Evolutionary conservation across 2,329 filamentous ascomycete species (phyloP).

Genomic region (Stachybotrys elegans): DNA sequence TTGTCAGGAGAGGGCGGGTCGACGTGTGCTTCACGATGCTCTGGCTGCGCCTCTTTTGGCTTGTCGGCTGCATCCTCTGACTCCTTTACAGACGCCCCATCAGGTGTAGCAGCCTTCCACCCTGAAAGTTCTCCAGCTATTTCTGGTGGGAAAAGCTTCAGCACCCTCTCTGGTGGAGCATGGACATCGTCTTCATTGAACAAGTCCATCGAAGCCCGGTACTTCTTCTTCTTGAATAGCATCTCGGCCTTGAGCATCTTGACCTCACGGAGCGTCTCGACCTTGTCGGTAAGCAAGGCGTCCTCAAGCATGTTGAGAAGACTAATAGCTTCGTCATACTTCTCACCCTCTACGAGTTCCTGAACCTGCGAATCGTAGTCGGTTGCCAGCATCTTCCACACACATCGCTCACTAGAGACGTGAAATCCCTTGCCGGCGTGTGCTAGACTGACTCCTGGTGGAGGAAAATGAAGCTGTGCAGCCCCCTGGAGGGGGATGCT

Average conservation of each 20-base stretch:
- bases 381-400: conserved; percentile 94
- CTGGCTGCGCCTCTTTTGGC: conserved; percentile 19
- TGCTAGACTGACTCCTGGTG: conserved; percentile 87
- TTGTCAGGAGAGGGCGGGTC: conserved; percentile 31
- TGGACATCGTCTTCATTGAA: conserved; percentile 81
- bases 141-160: conserved; percentile 74
- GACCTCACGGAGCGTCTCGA: conserved; percentile 72
- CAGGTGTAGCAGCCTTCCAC: conserved; percentile 28
- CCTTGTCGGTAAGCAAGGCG: conserved; percentile 79
- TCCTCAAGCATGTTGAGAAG: conserved; percentile 87
- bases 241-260: conserved; percentile 88
- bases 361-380: conserved; percentile 89
- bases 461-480: conserved; percentile 81
- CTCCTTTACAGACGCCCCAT: conserved; percentile 33
- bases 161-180: conserved; percentile 82
- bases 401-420: conserved; percentile 81
- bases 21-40: conserved; percentile 18
- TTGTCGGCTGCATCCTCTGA: conserved; percentile 37
- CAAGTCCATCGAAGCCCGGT: conserved; percentile 78
- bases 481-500: conserved; percentile 77
- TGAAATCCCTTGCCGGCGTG: conserved; percentile 96
- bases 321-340: conserved; percentile 89
- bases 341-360: conserved; percentile 66
- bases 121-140: conserved; percentile 79
- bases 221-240: conserved; percentile 78